Evolutionary conservation across 306 rosid genomes (phyloP), one percentile per base, ranked within the genome.

Genomic region (Prunus salicina): DNA sequence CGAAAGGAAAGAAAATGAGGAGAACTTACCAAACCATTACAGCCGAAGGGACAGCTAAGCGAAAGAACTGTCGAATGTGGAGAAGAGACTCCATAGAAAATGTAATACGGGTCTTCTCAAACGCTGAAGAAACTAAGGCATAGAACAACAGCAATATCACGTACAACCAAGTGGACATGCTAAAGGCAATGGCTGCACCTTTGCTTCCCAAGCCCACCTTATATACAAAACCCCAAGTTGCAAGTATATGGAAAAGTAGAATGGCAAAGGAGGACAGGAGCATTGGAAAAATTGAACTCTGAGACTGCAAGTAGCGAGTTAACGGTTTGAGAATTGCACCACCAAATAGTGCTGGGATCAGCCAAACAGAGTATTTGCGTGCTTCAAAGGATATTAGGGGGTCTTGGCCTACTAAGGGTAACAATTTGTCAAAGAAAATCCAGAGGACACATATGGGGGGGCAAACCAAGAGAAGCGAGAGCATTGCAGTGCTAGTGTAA

Each of bases 21-120:
- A n/a, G 10, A 73, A 56, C 43, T 85, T 83, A 90, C 97, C 97
- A 90, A 75, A 82, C 60, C 96, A 90, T 93, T 0, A 79, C 69
- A 4, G 97, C 91, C 12, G 97, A 83, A 0, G 97, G 96, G 6
- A 83, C 19, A n/a, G 89, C 94, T 53, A 87, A 64, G 0, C 79
- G 80, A 75, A 86, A 69, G 81, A 90, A 93, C 61, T 77, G 57
- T 19, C 71, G 10, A 0, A 87, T 4, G 20, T 83, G 66, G 34
- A 51, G 30, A 15, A 93, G 64, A 60, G 78, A 83, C 3, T 86
- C 79, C 18, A 15, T 67, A 0, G 93, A 79, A 70, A 90, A 77
- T 8, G 80, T 16, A 3, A 76, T 16, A 1, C 87, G 79, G 0
- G 91, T 87, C 34, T 78, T 82, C 63, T 84, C 62, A 61, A 93